Conservation (phyloP, 768 basidiomycete genomes). For the Suillus placidus region DNA sequence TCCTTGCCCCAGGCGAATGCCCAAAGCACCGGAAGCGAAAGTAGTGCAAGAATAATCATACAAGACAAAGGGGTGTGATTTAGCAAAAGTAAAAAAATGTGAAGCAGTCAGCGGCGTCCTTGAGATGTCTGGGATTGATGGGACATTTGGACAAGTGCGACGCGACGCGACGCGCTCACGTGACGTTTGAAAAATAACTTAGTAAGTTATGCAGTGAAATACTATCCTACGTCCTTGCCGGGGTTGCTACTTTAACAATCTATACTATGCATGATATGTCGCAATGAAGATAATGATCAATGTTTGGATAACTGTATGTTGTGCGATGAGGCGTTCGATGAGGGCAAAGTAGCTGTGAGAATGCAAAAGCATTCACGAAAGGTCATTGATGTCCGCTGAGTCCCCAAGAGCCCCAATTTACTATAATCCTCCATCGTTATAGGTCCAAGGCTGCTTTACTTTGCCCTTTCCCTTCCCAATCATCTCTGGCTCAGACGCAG, state of each 20-base stretch:
- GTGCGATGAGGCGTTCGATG: neutral
- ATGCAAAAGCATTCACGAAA: conserved; percentile 2
- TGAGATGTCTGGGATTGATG: neutral
- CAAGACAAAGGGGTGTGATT: neutral
- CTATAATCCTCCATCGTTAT: conserved; percentile 17
- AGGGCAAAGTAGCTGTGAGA: conserved; percentile 1
- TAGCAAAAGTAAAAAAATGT: neutral
- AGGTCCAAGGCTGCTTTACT: conserved; percentile 49
- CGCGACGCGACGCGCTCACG: conserved; percentile 24
- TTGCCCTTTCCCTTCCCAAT: conserved; percentile 70
- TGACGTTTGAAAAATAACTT: conserved; percentile 13
- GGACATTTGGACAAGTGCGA: neutral
- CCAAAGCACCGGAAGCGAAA: conserved; percentile 14
- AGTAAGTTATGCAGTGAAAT: neutral
- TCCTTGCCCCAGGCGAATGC: conserved; percentile 30
- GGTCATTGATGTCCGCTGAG: conserved; percentile 5
- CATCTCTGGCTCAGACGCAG: conserved; percentile 23
- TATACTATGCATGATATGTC: conserved; percentile 38
- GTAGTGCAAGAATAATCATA: conserved; percentile 9
- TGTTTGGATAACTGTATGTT: conserved; percentile 25
- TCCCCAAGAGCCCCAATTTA: neutral
- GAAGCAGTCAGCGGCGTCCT: neutral
- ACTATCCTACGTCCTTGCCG: conserved; percentile 21
- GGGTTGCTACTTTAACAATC: conserved; percentile 36
- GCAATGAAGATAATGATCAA: conserved; percentile 28